Evolutionary conservation across 2,329 filamentous ascomycete genomes (phyloP).

Genomic region (Raffaelea ambrosiae): DNA sequence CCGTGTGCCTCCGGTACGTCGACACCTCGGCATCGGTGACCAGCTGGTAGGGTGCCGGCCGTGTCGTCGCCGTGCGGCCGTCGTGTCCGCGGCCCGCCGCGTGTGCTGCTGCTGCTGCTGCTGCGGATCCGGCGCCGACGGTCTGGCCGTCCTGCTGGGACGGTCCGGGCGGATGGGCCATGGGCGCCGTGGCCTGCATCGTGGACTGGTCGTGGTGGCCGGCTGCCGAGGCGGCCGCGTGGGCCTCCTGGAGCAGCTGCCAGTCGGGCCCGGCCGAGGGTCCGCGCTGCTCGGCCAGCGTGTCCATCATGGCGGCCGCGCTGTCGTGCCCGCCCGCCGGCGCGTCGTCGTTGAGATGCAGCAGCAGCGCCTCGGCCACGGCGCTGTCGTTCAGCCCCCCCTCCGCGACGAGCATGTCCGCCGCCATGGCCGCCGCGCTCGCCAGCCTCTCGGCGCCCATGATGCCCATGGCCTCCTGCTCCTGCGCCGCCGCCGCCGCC

Average conservation of each 20-base stretch:
- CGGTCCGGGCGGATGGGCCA: too few species aligned
- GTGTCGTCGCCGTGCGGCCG: neutral
- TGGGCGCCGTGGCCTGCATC: too few species aligned
- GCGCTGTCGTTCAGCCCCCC: constrained; percentile 1
- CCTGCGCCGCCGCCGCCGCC: neutral
- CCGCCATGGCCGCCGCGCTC: neutral
- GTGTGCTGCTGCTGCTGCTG: neutral
- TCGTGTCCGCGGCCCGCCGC: too few species aligned
- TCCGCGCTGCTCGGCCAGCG: neutral
- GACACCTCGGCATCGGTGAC: constrained; percentile 10
- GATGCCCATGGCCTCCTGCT: neutral
- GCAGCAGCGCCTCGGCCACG: constrained; percentile 5
- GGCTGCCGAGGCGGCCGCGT: too few species aligned
- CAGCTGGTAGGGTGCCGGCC: constrained; percentile 3
- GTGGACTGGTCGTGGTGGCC: too few species aligned
- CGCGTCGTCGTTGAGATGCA: constrained; percentile 4
- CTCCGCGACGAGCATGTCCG: neutral
- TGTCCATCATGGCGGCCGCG: constrained; percentile 5
- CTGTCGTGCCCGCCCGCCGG: neutral
- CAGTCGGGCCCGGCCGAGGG: neutral
- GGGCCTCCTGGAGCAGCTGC: neutral
- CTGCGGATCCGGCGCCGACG: neutral
- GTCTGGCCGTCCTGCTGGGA: too few species aligned
- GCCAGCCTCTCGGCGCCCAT: too few species aligned
- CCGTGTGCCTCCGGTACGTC: neutral